phyloP scores from a whole-genome alignment of 768 basidiomycete species.

The Sutorius australiensis region DNA sequence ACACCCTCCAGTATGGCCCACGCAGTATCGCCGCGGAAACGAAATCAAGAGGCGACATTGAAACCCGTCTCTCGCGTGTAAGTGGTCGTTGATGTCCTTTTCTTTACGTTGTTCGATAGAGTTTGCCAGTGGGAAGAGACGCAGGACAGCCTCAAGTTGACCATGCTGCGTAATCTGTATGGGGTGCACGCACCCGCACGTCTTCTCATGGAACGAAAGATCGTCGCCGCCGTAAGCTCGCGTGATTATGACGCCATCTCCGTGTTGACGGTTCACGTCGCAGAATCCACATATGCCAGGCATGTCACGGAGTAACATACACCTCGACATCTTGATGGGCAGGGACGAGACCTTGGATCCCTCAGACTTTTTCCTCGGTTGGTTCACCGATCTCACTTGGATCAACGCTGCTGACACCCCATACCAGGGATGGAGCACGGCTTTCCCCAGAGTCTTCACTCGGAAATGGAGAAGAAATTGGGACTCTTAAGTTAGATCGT shows the following conservation, averaged over 20 bases:
- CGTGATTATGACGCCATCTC: neutral
- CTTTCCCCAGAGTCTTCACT: constrained; percentile 53
- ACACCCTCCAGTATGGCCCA: constrained; percentile 82
- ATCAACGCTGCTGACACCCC: constrained; percentile 1
- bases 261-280: neutral
- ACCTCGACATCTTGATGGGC: constrained; percentile 91
- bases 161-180: constrained; percentile 75
- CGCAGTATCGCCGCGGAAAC: constrained; percentile 76
- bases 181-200: constrained; percentile 90
- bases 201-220: constrained; percentile 89
- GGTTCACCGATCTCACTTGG: constrained; percentile 19
- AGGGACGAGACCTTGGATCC: constrained; percentile 81
- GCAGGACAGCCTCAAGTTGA: constrained; percentile 83
- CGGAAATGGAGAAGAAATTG: constrained; percentile 62
- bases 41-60: constrained; percentile 56
- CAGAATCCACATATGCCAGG: constrained; percentile 68
- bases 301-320: constrained; percentile 68
- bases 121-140: constrained; percentile 83
- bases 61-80: constrained; percentile 75
- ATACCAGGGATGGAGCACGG: constrained; percentile 51
- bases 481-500: constrained; percentile 35
- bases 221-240: constrained; percentile 61
- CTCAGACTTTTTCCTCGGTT: constrained; percentile 77
- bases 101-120: neutral
- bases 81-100: constrained; percentile 18